Evolutionary conservation across 2,329 filamentous ascomycete species (phyloP).

Genomic region (Pseudocercospora eumusae): DNA sequence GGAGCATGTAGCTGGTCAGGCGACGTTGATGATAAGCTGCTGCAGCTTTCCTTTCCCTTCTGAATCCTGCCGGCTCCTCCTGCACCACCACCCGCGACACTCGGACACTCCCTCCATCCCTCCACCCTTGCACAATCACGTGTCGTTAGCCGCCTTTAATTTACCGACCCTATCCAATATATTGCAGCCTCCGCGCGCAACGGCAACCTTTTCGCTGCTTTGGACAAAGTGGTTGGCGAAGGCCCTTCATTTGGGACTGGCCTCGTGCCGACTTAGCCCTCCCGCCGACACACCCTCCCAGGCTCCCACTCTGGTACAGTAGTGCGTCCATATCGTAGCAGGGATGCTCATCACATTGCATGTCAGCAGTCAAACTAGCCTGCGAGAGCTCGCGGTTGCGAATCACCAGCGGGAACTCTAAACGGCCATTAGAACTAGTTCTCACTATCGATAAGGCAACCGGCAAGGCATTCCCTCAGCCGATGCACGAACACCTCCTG

Average conservation of each 20-base stretch:
- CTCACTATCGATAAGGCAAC: constrained; percentile 1
- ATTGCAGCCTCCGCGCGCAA: background rate
- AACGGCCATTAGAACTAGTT: background rate
- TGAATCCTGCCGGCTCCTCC: background rate
- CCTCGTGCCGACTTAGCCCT: background rate
- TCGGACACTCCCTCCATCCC: too few relatives aligned
- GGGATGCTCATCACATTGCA: background rate
- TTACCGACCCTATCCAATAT: background rate
- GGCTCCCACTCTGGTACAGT: too few relatives aligned
- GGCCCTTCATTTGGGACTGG: too few relatives aligned
- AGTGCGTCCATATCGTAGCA: background rate
- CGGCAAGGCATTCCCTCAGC: background rate
- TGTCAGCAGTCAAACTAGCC: background rate
- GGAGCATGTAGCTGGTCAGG: background rate
- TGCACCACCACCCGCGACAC: background rate
- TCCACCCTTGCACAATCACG: background rate
- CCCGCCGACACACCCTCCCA: too few relatives aligned
- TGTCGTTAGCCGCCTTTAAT: background rate
- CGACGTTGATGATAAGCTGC: background rate
- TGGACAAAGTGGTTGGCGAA: background rate
- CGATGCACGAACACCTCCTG: too few relatives aligned
- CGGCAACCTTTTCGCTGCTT: constrained; percentile 1
- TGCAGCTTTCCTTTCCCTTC: too few relatives aligned
- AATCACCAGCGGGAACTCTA: background rate
- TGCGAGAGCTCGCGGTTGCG: background rate